These are phyloP conservation scores for Hebeloma cylindrosporum DNA, from an alignment of 768 basidiomycete species.

Conservation along the genomic window DNA sequence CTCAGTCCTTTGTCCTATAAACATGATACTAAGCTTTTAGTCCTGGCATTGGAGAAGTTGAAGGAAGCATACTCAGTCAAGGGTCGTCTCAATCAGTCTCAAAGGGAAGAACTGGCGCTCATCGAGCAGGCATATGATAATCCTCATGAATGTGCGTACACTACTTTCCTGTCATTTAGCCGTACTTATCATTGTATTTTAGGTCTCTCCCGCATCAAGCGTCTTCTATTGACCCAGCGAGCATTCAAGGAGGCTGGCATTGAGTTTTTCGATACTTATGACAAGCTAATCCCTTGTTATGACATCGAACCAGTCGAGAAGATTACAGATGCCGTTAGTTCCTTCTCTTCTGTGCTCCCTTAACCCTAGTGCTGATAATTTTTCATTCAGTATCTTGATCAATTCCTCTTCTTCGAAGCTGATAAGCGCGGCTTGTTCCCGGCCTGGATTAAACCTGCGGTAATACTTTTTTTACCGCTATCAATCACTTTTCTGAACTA, in stretches of 20 bases:
- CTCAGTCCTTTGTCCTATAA: constrained; percentile 91
- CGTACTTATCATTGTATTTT: constrained; percentile 4
- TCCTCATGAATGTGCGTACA: constrained; percentile 85
- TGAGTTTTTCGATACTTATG: constrained; percentile 96
- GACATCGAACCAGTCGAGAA: constrained; percentile 99
- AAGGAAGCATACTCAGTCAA: constrained; percentile 99
- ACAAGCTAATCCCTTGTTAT: constrained; percentile 98
- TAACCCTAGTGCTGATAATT: constrained; percentile 15
- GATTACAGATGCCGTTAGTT: constrained; percentile 92
- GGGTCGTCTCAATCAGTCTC: constrained; percentile 95
- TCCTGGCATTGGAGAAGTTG: constrained; percentile 94
- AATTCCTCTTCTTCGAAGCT: constrained; percentile 98
- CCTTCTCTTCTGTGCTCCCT: not conserved
- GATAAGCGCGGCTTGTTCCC: constrained; percentile 99
- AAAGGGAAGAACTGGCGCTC: constrained; percentile 95
- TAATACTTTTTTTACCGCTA: constrained; percentile 22
- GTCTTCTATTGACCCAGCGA: constrained; percentile 92
- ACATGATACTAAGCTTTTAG: constrained; percentile 97
- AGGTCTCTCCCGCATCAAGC: constrained; percentile 96
- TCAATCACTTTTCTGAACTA: constrained; percentile 6
- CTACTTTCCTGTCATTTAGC: not conserved
- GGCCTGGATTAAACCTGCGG: constrained; percentile 97
- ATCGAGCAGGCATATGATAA: constrained; percentile 99
- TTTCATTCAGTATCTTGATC: constrained; percentile 81
- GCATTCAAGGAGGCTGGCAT: constrained; percentile 99